Base-by-base conservation (phyloP, 1,284 basidiomycete species). In the Naganishia sp. region DNA sequence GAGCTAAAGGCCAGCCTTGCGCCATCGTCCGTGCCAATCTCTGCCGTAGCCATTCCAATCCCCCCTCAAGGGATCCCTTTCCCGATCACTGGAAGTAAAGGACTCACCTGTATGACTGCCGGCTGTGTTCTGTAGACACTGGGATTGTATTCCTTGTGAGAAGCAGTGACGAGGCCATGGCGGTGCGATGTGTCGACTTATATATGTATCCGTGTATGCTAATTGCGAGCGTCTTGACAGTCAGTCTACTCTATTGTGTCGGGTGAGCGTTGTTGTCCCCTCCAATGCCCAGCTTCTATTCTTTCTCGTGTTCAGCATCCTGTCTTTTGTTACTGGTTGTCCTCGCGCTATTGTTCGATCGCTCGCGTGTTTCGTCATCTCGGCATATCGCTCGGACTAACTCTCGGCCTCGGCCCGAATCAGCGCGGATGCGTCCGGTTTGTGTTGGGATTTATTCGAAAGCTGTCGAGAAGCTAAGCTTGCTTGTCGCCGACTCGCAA, bases 81-180 rank as follows among this genome's bases (percentile, higher is more conserved):
- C 47, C 21, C 21, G 47, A 49, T 49, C 47, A 13, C 10, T 13
- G 35, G 7, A 39, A 39, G 35, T 39, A 39, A 39, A 39, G 35
- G 47, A 23, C 47, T 25, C 21, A 23, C 25, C 10, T 13, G n/a
- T 25, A n/a, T 13, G 47, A 25, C 6, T 49, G 21, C 21, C 11
- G 21, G 47, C 21, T 49, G 47, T 49, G 47, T 49, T 49, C 47
- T 49, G 47, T 49, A 49, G 21, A 49, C 47, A 49, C 47, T 49
- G 11, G 47, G 35, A 39, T 39, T 39, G 35, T 39, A 39, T 39
- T 13, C 35, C 35, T 25, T 3, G 47, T 49, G 17, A 23, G 11
- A 25, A 13, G n/a, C n/a, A 23, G n/a, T 23, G 21, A 25, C 21
- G 47, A 11, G 21, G 25, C 25, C 21, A 13, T 49, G 47, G 47